Percentiles rank a stretch among this genome's conserved stretches.
Conservation (phyloP, 805 yeast species). For the Wickerhamiella sergipiensis region DNA sequence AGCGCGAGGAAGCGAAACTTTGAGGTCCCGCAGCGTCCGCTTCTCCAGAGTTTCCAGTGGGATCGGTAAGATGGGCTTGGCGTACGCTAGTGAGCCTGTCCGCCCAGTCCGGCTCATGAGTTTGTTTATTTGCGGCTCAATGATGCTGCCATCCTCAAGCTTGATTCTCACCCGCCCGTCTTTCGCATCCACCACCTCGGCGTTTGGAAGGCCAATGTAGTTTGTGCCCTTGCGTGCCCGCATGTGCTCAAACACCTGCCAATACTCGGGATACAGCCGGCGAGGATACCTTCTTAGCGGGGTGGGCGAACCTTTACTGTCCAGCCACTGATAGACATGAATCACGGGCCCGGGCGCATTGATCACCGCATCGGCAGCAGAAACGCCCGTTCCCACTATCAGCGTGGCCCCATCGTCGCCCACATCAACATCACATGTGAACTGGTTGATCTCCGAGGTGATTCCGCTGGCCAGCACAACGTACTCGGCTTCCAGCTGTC, state of each 20-base stretch:
- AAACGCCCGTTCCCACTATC: constrained; percentile 23
- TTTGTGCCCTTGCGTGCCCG: constrained; percentile 2
- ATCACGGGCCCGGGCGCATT: constrained; percentile 5
- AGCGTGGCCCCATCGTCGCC: constrained; percentile 6
- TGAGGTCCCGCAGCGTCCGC: neutral
- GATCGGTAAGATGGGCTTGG: neutral
- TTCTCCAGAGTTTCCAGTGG: neutral
- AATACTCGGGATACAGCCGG: constrained; percentile 24
- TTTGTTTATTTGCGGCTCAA: constrained; percentile 6
- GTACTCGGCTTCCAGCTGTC: constrained; percentile 3
- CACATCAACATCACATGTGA: neutral
- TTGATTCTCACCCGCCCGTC: constrained; percentile 11
- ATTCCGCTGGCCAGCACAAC: constrained; percentile 7
- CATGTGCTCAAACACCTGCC: constrained; percentile 19
- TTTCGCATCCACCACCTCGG: constrained; percentile 1
- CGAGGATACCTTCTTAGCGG: constrained; percentile 20
- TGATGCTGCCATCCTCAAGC: constrained; percentile 7
- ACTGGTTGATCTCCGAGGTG: constrained; percentile 2
- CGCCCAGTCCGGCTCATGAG: constrained; percentile 21
- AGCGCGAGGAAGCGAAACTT: neutral
- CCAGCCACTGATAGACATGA: constrained; percentile 22
- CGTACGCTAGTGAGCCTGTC: constrained; percentile 19
- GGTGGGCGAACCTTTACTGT: constrained; percentile 12
- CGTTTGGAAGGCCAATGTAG: constrained; percentile 17
- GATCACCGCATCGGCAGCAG: constrained; percentile 25